Base-by-base conservation (phyloP, 164 flowering plant species). In the Kingdonia uniflora region DNA sequence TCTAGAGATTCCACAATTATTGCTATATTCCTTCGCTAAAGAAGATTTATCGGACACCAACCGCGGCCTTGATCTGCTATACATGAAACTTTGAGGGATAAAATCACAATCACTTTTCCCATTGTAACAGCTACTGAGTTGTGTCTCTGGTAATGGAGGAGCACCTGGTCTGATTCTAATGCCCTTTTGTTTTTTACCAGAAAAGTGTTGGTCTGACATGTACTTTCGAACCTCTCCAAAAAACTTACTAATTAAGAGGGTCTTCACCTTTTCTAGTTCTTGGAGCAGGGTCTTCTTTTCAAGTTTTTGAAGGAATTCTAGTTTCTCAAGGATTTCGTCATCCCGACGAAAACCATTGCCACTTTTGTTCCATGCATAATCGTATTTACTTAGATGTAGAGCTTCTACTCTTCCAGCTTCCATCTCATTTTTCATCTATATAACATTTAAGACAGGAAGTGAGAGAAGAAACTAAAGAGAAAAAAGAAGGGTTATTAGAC, bases 281-380 rank as follows among this genome's bases (percentile, higher is more conserved):
- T 29, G 35, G 8, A 29, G 35, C 35, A 29, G 35, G 35, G 35
- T 29, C 35, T 29, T 29, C 35, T 29, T 29, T 29, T 29, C 35
- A 29, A 29, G 8, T 3, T 29, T 29, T 29, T 29, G 35, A 29
- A 29, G 35, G 35, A 3, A 4, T 29, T 81, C 65, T 6, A 92
- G 78, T 58, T 79, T 85, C 43, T 55, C 21, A 21, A 71, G 65
- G 59, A 88, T 49, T 52, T 85, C 91, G 65, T 71, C 46, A 11
- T 66, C 75, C 45, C 96, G 91, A 4, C 91, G 81, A 22, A 64
- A 22, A 23, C 83, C 85, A 65, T 88, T 88, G 12, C 72, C 61
- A 19, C 69, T 84, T 71, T 71, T 80, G 60, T 87, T 88, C 96
- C 96, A 88, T 42, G 88, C 91, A 68, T 82, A 85, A 64, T 85